Base-by-base conservation (phyloP, 768 basidiomycete genomes). In the Mycena capillaripes region DNA sequence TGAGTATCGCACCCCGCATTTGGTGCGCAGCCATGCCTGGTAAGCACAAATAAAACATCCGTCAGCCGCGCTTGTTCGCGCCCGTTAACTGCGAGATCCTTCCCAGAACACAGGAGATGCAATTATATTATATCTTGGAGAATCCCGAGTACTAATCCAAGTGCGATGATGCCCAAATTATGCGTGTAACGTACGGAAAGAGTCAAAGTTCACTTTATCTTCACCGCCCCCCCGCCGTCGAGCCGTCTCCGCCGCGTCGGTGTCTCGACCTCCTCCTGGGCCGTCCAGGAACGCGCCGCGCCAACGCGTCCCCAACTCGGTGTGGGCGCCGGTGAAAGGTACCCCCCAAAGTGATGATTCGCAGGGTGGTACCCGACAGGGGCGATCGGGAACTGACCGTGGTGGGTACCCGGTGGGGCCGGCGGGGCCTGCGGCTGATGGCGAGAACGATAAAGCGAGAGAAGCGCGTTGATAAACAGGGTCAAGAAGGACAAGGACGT, bases 401-500 rank as follows among this genome's bases (percentile, higher is more conserved):
- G 66, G 46, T 65, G 62, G n/a, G 23, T 40, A 12, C 44, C 52
- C 70, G 70, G 48, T 61, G 74, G 62, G 8, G 62, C 62, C 60
- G 46, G 29, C 60, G 66, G 69, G 36, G 69, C 63, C 40, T 70
- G 79, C 76, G 88, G 86, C 40, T 89, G 88, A 78, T 89, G 88
- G 76, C 89, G 88, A 52, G 93, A 85, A 61, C 94, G 93, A 80
- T 94, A 95, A 44, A 95, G 86, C 40, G 92, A 92, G 64, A 95
- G 85, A 63, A 95, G 82, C n/a, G 92, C 84, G 82, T 95, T 95
- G 82, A 95, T 88, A 83, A 95, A 94, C 21, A 94, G 82, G 21
- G 94, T 95, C 76, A 94, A 77, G 80, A 95, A 95, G 36, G 91
- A 86, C 67, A 95, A 82, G 66, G 94, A 94, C 71, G 92, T 90